Evolutionary conservation across 2,329 filamentous ascomycete species (phyloP).

Genomic region (Dactylellina leptospora): DNA sequence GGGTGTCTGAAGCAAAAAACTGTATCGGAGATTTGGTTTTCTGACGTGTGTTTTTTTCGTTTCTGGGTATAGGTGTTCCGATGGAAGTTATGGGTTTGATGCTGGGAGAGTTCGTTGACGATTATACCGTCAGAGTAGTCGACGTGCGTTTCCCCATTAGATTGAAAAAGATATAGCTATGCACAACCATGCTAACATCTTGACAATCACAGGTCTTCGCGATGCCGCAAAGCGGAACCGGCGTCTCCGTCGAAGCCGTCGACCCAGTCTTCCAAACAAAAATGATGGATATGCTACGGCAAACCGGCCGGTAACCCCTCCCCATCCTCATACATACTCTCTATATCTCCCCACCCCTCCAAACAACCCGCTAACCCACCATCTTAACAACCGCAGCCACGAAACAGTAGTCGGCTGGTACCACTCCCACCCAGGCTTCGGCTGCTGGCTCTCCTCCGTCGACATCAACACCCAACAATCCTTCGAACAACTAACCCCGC

Average conservation of each 20-base stretch:
- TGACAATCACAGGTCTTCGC: slow-evolving; percentile 72
- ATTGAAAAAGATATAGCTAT: no score
- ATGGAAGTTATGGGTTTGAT: slow-evolving; percentile 99
- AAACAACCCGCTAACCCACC: not conserved
- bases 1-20: not conserved
- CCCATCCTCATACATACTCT: no score
- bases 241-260: slow-evolving; percentile 96
- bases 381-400: slow-evolving; percentile 67
- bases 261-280: slow-evolving; percentile 99
- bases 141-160: slow-evolving; percentile 67
- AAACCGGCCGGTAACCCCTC: slow-evolving; percentile 81
- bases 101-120: slow-evolving; percentile 98
- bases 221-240: slow-evolving; percentile 98
- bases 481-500: slow-evolving; percentile 97
- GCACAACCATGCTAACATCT: not conserved
- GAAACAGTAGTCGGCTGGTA: slow-evolving; percentile 99
- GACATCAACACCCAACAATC: slow-evolving; percentile 99
- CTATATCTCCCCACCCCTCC: not conserved
- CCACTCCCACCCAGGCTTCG: slow-evolving; percentile 98
- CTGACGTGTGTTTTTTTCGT: slow-evolving; percentile 20
- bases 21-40: not conserved
- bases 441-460: slow-evolving; percentile 98
- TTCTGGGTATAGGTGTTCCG: slow-evolving; percentile 72
- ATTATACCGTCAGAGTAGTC: slow-evolving; percentile 97
- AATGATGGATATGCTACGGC: slow-evolving; percentile 99